These are phyloP conservation scores for Moringa oleifera DNA, from an alignment of 345 rosid genomes.

Conservation along the genomic window DNA sequence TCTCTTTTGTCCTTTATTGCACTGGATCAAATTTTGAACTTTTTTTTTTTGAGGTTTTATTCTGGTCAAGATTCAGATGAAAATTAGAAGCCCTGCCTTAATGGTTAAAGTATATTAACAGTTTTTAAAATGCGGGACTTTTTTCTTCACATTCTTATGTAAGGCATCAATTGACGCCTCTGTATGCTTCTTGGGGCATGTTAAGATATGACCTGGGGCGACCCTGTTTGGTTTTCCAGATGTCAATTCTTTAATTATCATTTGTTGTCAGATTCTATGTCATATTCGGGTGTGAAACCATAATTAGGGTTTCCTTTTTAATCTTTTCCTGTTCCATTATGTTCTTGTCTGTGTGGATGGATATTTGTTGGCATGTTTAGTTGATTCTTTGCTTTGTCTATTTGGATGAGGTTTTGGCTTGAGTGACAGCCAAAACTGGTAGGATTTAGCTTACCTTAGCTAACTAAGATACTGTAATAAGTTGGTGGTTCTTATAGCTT, in stretches of 20 bases:
- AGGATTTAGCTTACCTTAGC: background rate
- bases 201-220: background rate
- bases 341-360: too few relatives aligned
- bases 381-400: too few relatives aligned
- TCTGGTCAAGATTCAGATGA: too few relatives aligned
- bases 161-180: background rate
- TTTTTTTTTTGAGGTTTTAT: too few relatives aligned
- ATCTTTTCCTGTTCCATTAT: too few relatives aligned
- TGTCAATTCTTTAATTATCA: too few relatives aligned
- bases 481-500: background rate
- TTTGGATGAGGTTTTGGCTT: background rate
- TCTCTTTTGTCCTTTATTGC: too few relatives aligned
- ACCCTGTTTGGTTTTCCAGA: background rate
- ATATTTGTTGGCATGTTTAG: too few relatives aligned
- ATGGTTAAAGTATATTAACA: background rate
- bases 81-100: background rate
- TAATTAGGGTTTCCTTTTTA: too few relatives aligned
- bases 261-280: too few relatives aligned
- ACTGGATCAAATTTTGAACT: too few relatives aligned
- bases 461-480: background rate
- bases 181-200: background rate
- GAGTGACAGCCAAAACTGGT: background rate
- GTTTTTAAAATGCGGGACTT: background rate
- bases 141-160: background rate
- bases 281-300: too few relatives aligned